Base-by-base conservation (phyloP, 148 eudicot species). In the Linanthus parryae region DNA sequence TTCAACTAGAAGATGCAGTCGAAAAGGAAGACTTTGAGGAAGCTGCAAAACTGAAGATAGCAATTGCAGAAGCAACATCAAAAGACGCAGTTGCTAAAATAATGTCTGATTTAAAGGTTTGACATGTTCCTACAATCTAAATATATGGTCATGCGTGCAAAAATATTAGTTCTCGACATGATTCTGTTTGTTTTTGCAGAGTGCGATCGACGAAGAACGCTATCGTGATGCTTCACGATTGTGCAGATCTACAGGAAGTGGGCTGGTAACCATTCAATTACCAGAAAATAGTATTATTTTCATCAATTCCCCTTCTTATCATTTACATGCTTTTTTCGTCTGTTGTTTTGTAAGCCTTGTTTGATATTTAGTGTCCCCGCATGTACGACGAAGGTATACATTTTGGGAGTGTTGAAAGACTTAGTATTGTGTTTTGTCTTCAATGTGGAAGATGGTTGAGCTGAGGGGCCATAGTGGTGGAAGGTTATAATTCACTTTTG, bases 201-300 rank as follows among this genome's bases (percentile, higher is more conserved):
- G 59, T 71, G 96, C 99, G 41, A 80, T 94, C 52, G 79, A 71
- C 8, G 95, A 88, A 53, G 99, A 94, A 62, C 95, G 95, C 31
- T 94, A 88, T 37, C 82, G 67, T 58, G 96, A 94, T 67, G 99
- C 99, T 68, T 88, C 96, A 51, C 90, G 75, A 70, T 71, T 94
- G 75, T 82, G 84, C 57, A 75, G 62, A 70, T 57, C 57, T 61
- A 78, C 99, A 19, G 96, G 95, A 76, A 84, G 95, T 62, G 95
- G 95, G 54, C 80, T 94, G 96, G 99, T 94, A 88, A 71, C 52
- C n/a, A n/a, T n/a, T n/a, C n/a, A n/a, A n/a, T n/a, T n/a, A n/a
- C n/a, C n/a, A n/a, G n/a, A n/a, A n/a, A n/a, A n/a, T n/a, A n/a
- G n/a, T n/a, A n/a, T n/a, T n/a, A n/a, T n/a, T n/a, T n/a, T n/a